Base-by-base conservation (phyloP, 1,139 yeast genomes). In the Suhomyces choctaworum region DNA sequence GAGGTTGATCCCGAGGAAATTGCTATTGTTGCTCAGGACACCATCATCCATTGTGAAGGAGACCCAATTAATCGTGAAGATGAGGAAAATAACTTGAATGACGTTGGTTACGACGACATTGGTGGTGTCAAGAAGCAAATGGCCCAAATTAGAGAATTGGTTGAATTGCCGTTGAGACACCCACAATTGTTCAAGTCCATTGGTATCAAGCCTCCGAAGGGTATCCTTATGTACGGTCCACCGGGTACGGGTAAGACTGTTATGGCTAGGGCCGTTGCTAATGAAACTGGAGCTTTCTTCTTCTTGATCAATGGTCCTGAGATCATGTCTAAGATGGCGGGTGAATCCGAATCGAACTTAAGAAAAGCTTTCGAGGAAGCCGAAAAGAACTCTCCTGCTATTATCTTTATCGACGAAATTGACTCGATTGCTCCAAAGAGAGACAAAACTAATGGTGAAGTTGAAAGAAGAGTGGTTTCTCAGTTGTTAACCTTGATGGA, bases 251-350 rank as follows among this genome's bases (percentile, higher is more conserved):
- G 97, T 82, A 89, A 89, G 66, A 89, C 97, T n/a, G 76, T 92
- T 50, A 90, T 92, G 96, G 99, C 99, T 3, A 82, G 98, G 62
- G 99, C 98, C 8, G 98, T 92, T 36, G 99, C 99, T 32, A 92
- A 92, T 55, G 99, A 92, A 67, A 92, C 98, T 19, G 98, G 98
- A 56, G 99, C 98, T 1, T 92, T 92, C 64, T 92, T 92, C 79
- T 92, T 92, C 64, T 77, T 92, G 58, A 92, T 92, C 62, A 92
- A 92, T 61, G 99, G 98, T 64, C 99, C 99, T n/a, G 98, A 92
- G 69, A 95, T 92, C 59, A 92, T 92, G 98, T 89, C 97, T 39
- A 92, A 92, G 70, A 92, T 92, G 99, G 98, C 99, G 31, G 99
- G 99, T 72, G 99, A 92, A 68, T 88, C 97, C 15, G 99, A 92